A percentile compares a stretch with the other conserved stretches of the same genome.
phyloP scores from a whole-genome alignment of 2,329 filamentous ascomycete species.

The Penicillium sp. region DNA sequence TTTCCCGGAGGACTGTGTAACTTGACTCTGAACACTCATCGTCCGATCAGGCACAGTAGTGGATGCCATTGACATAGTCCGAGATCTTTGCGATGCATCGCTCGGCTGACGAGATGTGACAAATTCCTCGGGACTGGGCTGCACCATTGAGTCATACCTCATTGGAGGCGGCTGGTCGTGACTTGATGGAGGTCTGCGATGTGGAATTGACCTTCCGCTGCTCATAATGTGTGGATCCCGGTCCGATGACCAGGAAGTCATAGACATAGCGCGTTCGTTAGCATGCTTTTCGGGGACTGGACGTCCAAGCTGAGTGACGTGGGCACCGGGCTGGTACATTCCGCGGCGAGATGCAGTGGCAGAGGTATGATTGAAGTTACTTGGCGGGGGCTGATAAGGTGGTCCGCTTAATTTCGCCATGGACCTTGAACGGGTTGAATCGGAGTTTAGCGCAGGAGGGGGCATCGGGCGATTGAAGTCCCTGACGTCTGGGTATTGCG shows the following conservation, averaged over 20 bases:
- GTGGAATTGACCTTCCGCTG: slow-evolving; percentile 77
- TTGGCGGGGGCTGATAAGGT: slow-evolving; percentile 63
- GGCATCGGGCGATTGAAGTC: slow-evolving; percentile 56
- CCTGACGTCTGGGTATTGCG: slow-evolving; percentile 58
- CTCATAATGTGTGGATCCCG: slow-evolving; percentile 82
- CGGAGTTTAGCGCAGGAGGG: slow-evolving; percentile 72
- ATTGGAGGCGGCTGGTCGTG: slow-evolving; percentile 32
- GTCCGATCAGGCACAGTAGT: slow-evolving; percentile 55
- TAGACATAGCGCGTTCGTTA: slow-evolving; percentile 93
- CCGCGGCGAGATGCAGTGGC: slow-evolving; percentile 75
- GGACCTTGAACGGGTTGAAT: slow-evolving; percentile 88
- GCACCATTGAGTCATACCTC: slow-evolving; percentile 43
- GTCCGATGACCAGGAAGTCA: slow-evolving; percentile 78
- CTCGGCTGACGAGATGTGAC: slow-evolving; percentile 41
- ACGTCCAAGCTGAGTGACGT: slow-evolving; percentile 87
- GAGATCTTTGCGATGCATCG: slow-evolving; percentile 44
- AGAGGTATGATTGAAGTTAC: slow-evolving; percentile 62
- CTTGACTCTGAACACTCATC: slow-evolving; percentile 54
- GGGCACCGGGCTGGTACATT: slow-evolving; percentile 60
- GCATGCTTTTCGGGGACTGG: slow-evolving; percentile 87
- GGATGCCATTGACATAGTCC: slow-evolving; percentile 92
- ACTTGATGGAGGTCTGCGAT: slow-evolving; percentile 60
- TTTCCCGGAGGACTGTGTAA: slow-evolving; percentile 52
- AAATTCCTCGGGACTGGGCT: slow-evolving; percentile 39
- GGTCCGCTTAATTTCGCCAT: slow-evolving; percentile 74